Percentiles rank a stretch among this genome's conserved stretches.
Conservation (phyloP, 176 grass and related monocot species). For the Secale cereale region DNA sequence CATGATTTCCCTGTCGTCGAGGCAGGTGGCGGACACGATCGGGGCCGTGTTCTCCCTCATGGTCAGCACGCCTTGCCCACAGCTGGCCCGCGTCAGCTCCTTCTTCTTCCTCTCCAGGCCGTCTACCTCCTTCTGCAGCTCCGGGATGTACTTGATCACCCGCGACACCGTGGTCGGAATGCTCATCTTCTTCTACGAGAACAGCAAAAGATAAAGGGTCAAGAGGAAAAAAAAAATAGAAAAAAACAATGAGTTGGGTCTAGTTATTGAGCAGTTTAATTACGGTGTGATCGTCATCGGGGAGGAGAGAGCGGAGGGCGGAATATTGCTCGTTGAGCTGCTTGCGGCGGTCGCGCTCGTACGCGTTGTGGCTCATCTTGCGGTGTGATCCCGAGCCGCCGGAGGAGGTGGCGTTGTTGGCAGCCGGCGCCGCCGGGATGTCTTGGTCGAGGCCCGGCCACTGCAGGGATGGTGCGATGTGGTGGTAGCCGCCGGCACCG, state of each 20-base stretch:
- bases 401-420: constrained; percentile 21
- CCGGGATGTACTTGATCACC: too few species aligned
- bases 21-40: too few species aligned
- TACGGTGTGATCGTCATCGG: constrained; percentile 63
- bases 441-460: constrained; percentile 35
- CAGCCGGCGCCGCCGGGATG: constrained; percentile 19
- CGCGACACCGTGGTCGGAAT: too few species aligned
- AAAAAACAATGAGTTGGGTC: too few species aligned
- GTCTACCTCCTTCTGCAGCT: too few species aligned
- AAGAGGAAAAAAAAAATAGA: too few species aligned
- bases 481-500: constrained; percentile 3
- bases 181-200: neutral
- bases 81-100: too few species aligned
- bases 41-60: too few species aligned
- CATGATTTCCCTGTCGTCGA: too few species aligned
- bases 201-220: neutral
- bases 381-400: constrained; percentile 28
- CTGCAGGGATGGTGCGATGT: neutral
- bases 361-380: constrained; percentile 88
- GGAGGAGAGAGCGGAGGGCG: constrained; percentile 68
- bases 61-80: too few species aligned
- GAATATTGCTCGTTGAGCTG: constrained; percentile 86
- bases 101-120: too few species aligned
- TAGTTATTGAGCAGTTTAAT: neutral
- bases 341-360: constrained; percentile 86